phyloP scores from a whole-genome alignment of 148 eudicot genomes.

The Talinum fruticosum region DNA sequence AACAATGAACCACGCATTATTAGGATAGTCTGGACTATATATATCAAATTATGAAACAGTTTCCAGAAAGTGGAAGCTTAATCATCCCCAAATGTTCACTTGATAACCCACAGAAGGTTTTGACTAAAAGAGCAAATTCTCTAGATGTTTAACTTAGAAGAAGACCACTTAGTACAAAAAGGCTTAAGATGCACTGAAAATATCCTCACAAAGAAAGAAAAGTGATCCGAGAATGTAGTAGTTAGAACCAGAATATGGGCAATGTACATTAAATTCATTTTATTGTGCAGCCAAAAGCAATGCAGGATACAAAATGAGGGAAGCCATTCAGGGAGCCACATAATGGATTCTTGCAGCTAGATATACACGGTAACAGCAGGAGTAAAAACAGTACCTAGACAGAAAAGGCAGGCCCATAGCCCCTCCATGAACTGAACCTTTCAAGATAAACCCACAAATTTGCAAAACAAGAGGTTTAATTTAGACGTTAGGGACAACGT shows the following conservation, averaged over 20 bases:
- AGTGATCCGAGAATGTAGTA: not conserved
- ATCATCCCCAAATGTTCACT: no score
- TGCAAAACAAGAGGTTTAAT: not conserved
- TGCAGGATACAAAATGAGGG: not conserved
- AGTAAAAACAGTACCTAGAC: not conserved
- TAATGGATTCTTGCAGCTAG: not conserved
- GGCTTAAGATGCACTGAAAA: not conserved
- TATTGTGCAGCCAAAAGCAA: not conserved
- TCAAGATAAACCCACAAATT: not conserved
- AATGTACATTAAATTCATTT: not conserved
- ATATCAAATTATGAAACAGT: no score
- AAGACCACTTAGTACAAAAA: no score
- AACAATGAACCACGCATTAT: not conserved
- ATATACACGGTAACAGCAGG: not conserved
- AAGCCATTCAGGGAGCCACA: not conserved
- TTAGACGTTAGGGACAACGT: no score
- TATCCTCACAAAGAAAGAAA: not conserved
- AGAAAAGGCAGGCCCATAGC: not conserved
- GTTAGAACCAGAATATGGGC: not conserved
- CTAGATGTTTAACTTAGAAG: no score
- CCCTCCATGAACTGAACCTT: not conserved
- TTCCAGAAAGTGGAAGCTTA: no score
- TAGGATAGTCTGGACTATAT: no score
- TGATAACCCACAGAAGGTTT: no score
- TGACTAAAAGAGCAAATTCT: no score